Evolutionary conservation across 129 eudicot species (phyloP).

Genomic region (Chrysanthemum seticuspe): DNA sequence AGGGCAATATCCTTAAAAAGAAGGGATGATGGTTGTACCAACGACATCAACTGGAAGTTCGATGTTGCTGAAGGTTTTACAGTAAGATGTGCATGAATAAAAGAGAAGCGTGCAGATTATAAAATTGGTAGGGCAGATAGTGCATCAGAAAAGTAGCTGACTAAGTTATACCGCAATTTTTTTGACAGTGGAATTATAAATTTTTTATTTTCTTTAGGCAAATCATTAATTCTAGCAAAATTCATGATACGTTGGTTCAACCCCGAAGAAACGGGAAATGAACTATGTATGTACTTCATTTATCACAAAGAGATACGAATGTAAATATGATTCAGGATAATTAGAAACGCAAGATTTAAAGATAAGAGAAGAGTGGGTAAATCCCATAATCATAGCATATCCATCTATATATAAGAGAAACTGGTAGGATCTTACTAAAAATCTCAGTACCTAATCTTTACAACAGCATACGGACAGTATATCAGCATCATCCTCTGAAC

Average conservation of each 20-base stretch:
- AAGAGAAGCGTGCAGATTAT: constrained; percentile 2
- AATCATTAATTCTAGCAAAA: constrained; percentile 6
- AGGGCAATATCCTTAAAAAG: constrained; percentile 24
- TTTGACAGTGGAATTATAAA: constrained; percentile 8
- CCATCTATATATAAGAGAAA: constrained; percentile 22
- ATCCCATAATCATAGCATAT: constrained; percentile 27
- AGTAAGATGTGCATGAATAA: constrained; percentile 6
- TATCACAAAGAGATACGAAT: neutral
- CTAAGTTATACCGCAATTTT: neutral
- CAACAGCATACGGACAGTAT: neutral
- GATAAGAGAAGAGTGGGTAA: constrained; percentile 12
- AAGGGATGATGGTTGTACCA: constrained; percentile 22
- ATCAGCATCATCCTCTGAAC: constrained; percentile 15
- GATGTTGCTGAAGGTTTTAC: constrained; percentile 17
- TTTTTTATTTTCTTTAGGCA: constrained; percentile 3
- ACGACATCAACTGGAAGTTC: constrained; percentile 16
- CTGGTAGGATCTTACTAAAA: constrained; percentile 22
- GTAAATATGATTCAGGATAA: too few relatives aligned
- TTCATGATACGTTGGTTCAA: constrained; percentile 12
- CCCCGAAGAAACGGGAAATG: neutral
- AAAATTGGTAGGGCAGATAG: constrained; percentile 4
- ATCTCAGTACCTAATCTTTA: constrained; percentile 30
- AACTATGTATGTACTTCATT: neutral
- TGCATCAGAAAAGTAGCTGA: neutral
- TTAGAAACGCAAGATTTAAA: too few relatives aligned